A percentile compares a stretch with the other conserved stretches of the same genome.
Conservation (phyloP, 371 early-diverging fungal genomes). For the Parasitella parasitica region DNA sequence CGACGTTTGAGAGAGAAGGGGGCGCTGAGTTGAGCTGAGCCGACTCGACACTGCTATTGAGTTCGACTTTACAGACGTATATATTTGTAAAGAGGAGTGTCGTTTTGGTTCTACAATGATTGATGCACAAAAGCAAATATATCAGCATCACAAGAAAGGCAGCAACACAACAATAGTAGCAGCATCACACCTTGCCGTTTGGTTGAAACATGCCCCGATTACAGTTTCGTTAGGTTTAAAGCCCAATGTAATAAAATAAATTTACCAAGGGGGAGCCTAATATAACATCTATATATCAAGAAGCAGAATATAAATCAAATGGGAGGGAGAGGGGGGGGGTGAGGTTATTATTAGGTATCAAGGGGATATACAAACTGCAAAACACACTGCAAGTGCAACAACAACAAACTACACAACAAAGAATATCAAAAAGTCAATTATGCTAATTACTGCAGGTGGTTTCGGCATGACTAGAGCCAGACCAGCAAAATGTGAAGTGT, state of each 20-base stretch:
- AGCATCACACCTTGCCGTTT: background rate
- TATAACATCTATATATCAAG: background rate
- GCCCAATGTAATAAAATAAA: background rate
- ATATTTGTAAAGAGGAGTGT: background rate
- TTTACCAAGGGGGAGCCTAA: background rate
- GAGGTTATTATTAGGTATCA: background rate
- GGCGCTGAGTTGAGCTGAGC: too few relatives aligned
- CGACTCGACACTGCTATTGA: too few relatives aligned
- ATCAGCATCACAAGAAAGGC: background rate
- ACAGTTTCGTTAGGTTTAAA: background rate
- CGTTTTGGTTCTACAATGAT: background rate
- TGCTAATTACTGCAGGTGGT: slow-evolving; percentile 17
- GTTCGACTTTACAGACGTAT: too few relatives aligned
- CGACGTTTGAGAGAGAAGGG: too few relatives aligned
- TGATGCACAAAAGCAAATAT: background rate
- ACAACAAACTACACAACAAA: background rate
- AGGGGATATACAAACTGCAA: background rate
- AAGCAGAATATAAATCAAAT: background rate
- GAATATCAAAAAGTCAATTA: slow-evolving; percentile 9
- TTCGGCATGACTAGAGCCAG: background rate
- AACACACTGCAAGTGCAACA: background rate
- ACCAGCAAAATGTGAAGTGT: background rate
- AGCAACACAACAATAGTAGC: background rate
- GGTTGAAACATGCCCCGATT: background rate
- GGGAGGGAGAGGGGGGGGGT: background rate